Conservation (phyloP, 768 basidiomycete species). For the Epithele typhae region DNA sequence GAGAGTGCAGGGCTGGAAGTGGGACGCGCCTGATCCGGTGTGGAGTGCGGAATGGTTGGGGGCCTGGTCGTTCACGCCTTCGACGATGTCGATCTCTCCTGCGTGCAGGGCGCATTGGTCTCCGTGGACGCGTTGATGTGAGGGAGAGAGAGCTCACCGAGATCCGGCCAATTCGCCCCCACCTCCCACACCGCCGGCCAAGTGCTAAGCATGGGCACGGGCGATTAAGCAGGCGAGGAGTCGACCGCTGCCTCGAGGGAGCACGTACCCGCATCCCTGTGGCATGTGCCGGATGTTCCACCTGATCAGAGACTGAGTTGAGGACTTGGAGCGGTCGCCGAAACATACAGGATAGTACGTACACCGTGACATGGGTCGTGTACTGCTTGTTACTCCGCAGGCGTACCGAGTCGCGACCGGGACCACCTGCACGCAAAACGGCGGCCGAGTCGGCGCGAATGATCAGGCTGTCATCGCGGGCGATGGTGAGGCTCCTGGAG, state of each 20-base stretch:
- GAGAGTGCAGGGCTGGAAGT: no score
- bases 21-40: slow-evolving; percentile 42
- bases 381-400: slow-evolving; percentile 49
- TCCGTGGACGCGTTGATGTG: neutral
- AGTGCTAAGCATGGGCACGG: slow-evolving; percentile 15
- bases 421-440: slow-evolving; percentile 37
- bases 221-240: neutral
- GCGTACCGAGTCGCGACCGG: slow-evolving; percentile 58
- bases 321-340: neutral
- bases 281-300: slow-evolving; percentile 60
- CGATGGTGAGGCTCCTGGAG: slow-evolving; percentile 52
- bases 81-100: slow-evolving; percentile 43
- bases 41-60: slow-evolving; percentile 54
- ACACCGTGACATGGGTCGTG: slow-evolving; percentile 38
- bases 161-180: slow-evolving; percentile 45
- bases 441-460: slow-evolving; percentile 53
- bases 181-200: slow-evolving; percentile 60
- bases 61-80: slow-evolving; percentile 53
- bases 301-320: slow-evolving; percentile 10
- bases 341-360: slow-evolving; percentile 22
- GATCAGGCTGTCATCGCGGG: slow-evolving; percentile 47
- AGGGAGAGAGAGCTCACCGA: neutral
- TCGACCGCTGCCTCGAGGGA: neutral
- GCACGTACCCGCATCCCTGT: slow-evolving; percentile 32
- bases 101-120: no score